Evolutionary conservation across 2,329 filamentous ascomycete genomes (phyloP), one percentile per base, ranked within the genome.

Genomic region (Claviceps cyperi): DNA sequence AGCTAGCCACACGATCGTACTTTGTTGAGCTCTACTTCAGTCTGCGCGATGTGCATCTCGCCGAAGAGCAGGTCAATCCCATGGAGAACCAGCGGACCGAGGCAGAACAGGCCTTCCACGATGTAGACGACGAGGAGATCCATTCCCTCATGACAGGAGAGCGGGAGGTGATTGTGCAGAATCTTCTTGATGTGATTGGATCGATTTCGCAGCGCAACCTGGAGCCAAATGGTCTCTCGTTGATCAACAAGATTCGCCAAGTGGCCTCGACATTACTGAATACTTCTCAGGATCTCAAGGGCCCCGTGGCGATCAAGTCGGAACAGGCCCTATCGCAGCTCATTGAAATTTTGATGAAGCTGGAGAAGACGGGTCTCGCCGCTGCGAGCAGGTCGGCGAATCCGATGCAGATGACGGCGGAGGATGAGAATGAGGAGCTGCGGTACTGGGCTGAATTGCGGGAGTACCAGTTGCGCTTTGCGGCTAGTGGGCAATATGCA

Each of bases 21-120:
- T 80, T 91, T 51, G 86, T 94, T 0, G 87, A 94, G 63, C 83
- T 89, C 55, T 94, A 91, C 66, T 87, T 87, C 64, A 81, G 81
- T 57, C 72, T 92, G 1, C 79, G 81, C 38, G 84, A 89, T 49
- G 77, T 81, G 1, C 78, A 83, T 57, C 67, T 77, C 41, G 62
- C 69, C 17, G 68, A 74, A 51, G 66, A 71, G 51, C 64, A 69
- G 50, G 58, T 64, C 51, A 61, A 69, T 50, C 61, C 59, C 7
- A 57, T 59, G 8, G 62, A 62, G 4, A 62, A 65, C 19, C 67
- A 57, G 41, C 67, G 57, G 22, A 57, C 58, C 4, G 65, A 65
- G 53, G 60, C 70, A 50, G 62, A 66, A 41, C 63, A 67, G 49
- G 64, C 62, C 0, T 60, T 64, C 4, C 59, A 69, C 49, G 60